Base-by-base conservation (phyloP, 2,329 filamentous ascomycete genomes). In the Microdochium trichocladiopsis region DNA sequence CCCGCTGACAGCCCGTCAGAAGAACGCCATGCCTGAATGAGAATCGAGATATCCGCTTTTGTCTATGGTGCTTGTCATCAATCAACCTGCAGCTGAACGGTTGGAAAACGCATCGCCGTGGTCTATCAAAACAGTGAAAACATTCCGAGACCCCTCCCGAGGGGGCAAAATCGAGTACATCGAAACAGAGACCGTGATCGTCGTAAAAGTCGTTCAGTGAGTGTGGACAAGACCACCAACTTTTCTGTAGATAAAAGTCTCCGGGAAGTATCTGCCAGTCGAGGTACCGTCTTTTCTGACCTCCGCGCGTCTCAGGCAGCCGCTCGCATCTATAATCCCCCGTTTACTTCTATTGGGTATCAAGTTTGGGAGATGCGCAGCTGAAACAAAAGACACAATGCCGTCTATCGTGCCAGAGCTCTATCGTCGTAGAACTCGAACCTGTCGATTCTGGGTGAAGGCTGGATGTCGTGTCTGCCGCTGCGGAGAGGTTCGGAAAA, bases 31-130 rank as follows among this genome's bases (percentile, higher is more conserved):
- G 50, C 58, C 59, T 67, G 74, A 75, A 70, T 76, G 74, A 79
- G 71, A 78, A 77, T 76, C 72, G 78, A 82, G 77, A 79, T 80
- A 80, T 80, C 79, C 78, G 77, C 77, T 82, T 83, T 82, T 82
- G 76, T 83, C 79, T 83, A 83, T 79, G 72, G 62, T 45, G 41
- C 18, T 45, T 66, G 61, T 60, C 60, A 64, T 65, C 61, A 63
- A 65, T 59, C 63, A 61, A 62, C 62, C 58, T 59, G 57, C 61
- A 60, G 60, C 61, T 58, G 60, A 59, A 59, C 63, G 60, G 60
- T 57, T 45, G 14, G 41, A 60, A 57, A 54, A 57, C 41, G 41
- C 57, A 60, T 62, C 55, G 60, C 60, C 61, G 63, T 61, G 55
- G 61, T 66, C 63, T 64, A 66, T 63, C 59, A 62, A 60, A 60